phyloP scores from a whole-genome alignment of 371 early-diverging fungal genomes.

The Saksenaea oblongispora region DNA sequence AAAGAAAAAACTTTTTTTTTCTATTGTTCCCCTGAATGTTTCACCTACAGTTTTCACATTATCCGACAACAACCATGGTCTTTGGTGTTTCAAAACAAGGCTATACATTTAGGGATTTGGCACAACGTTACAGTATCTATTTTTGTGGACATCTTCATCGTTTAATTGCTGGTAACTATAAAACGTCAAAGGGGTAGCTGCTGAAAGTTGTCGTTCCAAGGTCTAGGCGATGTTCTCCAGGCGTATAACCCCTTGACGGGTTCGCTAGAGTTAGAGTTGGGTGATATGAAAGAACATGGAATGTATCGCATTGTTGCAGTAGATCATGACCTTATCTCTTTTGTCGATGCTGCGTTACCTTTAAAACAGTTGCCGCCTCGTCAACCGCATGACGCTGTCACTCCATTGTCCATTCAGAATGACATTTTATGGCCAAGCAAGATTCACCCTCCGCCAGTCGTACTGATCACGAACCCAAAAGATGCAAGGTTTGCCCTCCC shows the following conservation, averaged over 20 bases:
- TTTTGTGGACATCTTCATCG: conserved; percentile 90
- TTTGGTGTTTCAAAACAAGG: conserved; percentile 69
- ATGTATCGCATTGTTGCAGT: conserved; percentile 82
- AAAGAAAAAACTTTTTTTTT: neutral
- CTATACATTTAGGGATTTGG: conserved; percentile 61
- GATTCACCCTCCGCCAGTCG: conserved; percentile 63
- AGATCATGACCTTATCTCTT: conserved; percentile 85
- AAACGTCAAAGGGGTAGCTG: neutral
- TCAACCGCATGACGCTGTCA: conserved; percentile 8
- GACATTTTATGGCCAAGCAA: conserved; percentile 27
- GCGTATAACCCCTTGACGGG: conserved; percentile 58
- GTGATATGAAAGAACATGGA: conserved; percentile 86
- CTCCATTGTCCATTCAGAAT: conserved; percentile 12
- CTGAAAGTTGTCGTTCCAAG: conserved; percentile 26
- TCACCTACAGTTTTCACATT: conserved; percentile 67
- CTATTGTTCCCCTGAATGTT: neutral
- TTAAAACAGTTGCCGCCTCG: conserved; percentile 52
- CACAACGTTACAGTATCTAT: conserved; percentile 66
- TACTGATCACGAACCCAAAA: conserved; percentile 89
- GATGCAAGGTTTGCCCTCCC: conserved; percentile 77
- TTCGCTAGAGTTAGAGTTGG: conserved; percentile 83
- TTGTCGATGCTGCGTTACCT: conserved; percentile 71
- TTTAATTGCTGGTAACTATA: conserved; percentile 57
- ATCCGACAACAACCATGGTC: conserved; percentile 81
- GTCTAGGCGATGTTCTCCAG: conserved; percentile 67